Evolutionary conservation across 345 rosid genomes (phyloP).

Genomic region (Eucalyptus sp.): DNA sequence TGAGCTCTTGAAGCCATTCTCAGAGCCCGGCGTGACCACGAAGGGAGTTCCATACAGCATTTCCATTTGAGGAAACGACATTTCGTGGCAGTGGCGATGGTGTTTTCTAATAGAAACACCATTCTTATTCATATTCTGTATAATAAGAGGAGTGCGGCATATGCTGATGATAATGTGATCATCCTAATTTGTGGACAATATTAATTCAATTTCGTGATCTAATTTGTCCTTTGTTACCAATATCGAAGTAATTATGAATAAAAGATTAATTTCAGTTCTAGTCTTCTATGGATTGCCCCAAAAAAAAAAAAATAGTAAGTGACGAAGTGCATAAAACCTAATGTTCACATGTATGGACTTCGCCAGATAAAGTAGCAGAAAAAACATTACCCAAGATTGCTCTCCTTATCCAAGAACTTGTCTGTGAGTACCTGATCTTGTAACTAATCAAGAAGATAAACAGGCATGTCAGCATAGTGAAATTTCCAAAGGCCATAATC

Average conservation of each 20-base stretch:
- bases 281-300: not conserved
- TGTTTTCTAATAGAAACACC: not conserved
- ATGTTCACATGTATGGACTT: not conserved
- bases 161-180: not conserved
- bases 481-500: not conserved
- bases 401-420: too few species aligned
- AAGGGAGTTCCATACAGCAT: constrained; percentile 36
- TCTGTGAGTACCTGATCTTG: constrained; percentile 85
- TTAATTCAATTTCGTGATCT: not conserved
- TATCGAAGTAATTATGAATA: not conserved
- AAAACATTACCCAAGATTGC: too few species aligned
- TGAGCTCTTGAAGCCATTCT: constrained; percentile 31
- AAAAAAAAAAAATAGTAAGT: not conserved
- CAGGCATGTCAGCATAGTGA: constrained; percentile 24
- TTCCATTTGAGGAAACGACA: constrained; percentile 7
- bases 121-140: not conserved
- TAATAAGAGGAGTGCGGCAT: not conserved
- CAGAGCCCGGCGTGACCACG: constrained; percentile 34
- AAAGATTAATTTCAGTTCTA: not conserved
- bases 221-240: not conserved
- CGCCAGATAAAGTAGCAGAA: too few species aligned
- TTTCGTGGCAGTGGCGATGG: not conserved
- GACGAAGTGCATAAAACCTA: not conserved
- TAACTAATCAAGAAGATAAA: constrained; percentile 27
- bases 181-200: not conserved